phyloP scores from a whole-genome alignment of 1,139 yeast genomes.

The Geotrichum aggregatum region DNA sequence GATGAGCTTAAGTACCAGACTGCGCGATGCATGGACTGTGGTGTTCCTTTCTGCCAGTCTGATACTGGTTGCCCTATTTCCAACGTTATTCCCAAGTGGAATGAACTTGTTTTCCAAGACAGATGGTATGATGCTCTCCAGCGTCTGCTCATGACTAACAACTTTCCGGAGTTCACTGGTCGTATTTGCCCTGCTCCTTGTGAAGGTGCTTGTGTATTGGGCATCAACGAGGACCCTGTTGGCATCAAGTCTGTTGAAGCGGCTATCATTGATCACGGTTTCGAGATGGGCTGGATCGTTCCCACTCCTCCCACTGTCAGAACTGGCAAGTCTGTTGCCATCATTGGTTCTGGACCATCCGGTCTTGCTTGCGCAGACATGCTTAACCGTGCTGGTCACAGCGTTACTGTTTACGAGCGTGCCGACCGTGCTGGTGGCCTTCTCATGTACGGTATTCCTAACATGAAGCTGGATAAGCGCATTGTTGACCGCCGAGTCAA shows the following conservation, averaged over 20 bases:
- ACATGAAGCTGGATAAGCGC: constrained; percentile 94
- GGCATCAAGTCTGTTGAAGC: constrained; percentile 95
- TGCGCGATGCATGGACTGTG: constrained; percentile 99
- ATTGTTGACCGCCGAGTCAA: constrained; percentile 92
- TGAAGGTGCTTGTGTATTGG: constrained; percentile 96
- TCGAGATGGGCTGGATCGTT: constrained; percentile 92
- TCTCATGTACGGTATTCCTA: constrained; percentile 98
- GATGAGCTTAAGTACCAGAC: constrained; percentile 87
- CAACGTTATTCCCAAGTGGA: constrained; percentile 96
- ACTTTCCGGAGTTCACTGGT: constrained; percentile 97
- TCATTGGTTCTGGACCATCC: constrained; percentile 95
- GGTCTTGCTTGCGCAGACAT: constrained; percentile 97
- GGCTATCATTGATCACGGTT: constrained; percentile 93
- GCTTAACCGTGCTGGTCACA: constrained; percentile 92
- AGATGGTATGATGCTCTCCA: constrained; percentile 94
- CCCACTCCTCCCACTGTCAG: constrained; percentile 75
- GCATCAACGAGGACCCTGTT: constrained; percentile 90
- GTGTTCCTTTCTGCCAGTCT: constrained; percentile 97
- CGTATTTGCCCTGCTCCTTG: constrained; percentile 99
- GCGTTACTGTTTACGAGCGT: constrained; percentile 87
- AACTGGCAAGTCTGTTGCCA: constrained; percentile 80
- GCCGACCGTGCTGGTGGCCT: constrained; percentile 95
- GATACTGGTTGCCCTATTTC: constrained; percentile 98
- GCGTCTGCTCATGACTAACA: constrained; percentile 89
- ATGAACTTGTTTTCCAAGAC: constrained; percentile 90